Conservation (phyloP, 495 filamentous ascomycete species). For the Aspergillus conjunctus region DNA sequence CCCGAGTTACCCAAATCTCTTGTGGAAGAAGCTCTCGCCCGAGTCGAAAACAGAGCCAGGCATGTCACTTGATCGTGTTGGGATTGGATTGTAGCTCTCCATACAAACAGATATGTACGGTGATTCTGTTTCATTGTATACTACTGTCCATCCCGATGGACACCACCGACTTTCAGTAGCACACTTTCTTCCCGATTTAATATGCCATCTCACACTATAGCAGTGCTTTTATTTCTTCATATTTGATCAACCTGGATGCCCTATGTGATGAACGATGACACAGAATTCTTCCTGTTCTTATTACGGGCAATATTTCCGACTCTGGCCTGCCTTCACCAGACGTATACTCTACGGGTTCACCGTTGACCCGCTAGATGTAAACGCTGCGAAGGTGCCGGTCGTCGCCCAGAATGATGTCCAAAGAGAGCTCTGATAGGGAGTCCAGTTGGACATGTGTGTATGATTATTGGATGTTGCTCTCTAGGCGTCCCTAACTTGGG, state of each 20-base stretch:
- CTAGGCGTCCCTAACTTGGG: too few relatives aligned
- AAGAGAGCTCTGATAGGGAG: slow-evolving; percentile 55
- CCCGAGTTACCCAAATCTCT: slow-evolving; percentile 57
- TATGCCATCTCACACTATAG: too few relatives aligned
- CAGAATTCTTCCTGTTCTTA: slow-evolving; percentile 28
- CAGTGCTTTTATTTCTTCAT: too few relatives aligned
- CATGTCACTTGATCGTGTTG: slow-evolving; percentile 9
- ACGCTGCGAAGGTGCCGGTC: slow-evolving; percentile 25
- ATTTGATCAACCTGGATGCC: slow-evolving; percentile 1
- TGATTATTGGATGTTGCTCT: too few relatives aligned
- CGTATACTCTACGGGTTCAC: slow-evolving; percentile 37
- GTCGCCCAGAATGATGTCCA: slow-evolving; percentile 38
- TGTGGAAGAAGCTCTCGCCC: slow-evolving; percentile 54
- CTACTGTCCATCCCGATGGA: too few relatives aligned
- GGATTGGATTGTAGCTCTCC: background rate
- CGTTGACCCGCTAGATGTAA: slow-evolving; percentile 31
- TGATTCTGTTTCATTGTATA: background rate
- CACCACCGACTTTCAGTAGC: too few relatives aligned
- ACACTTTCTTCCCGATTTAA: too few relatives aligned
- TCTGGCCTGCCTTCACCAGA: slow-evolving; percentile 17
- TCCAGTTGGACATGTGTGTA: background rate
- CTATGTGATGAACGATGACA: slow-evolving; percentile 39
- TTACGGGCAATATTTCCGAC: slow-evolving; percentile 14
- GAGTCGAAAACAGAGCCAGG: slow-evolving; percentile 36
- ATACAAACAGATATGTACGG: background rate